Percentiles rank a stretch among this genome's conserved stretches.
phyloP scores from a whole-genome alignment of 352 stramenopile genomes.

The Globisporangium takayamanum region DNA sequence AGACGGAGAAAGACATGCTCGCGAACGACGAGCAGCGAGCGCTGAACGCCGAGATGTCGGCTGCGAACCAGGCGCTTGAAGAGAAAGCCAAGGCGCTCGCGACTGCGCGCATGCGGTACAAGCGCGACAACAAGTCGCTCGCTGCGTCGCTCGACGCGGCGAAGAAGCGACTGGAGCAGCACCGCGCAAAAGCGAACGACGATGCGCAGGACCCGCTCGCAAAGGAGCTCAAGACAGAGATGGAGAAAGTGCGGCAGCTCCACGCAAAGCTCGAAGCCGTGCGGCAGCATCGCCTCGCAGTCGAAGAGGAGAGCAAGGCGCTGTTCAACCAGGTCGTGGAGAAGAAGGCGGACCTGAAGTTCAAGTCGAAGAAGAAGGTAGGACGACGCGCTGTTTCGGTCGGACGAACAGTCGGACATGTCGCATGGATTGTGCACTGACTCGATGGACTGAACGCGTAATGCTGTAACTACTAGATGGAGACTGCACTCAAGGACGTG shows the following conservation, averaged over 20 bases:
- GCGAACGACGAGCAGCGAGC: constrained; percentile 84
- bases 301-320: constrained; percentile 86
- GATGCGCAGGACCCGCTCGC: constrained; percentile 70
- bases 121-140: constrained; percentile 83
- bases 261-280: constrained; percentile 82
- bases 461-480: constrained; percentile 33
- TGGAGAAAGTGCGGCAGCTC: constrained; percentile 80
- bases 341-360: constrained; percentile 86
- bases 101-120: constrained; percentile 85
- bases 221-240: constrained; percentile 78
- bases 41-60: constrained; percentile 76
- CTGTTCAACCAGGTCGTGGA: constrained; percentile 87
- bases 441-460: not conserved
- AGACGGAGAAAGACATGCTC: constrained; percentile 87
- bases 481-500: constrained; percentile 74
- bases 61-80: constrained; percentile 79
- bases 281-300: constrained; percentile 75
- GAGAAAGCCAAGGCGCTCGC: constrained; percentile 84
- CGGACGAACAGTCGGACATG: not conserved
- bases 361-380: constrained; percentile 86
- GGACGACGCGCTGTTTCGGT: constrained; percentile 8
- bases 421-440: constrained; percentile 6
- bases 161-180: constrained; percentile 77
- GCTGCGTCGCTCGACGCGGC: constrained; percentile 66
- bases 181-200: constrained; percentile 69